Evolutionary conservation across 306 rosid species (phyloP), one percentile per base, ranked within the genome.

Genomic region (Pyrus bretschneideri): DNA sequence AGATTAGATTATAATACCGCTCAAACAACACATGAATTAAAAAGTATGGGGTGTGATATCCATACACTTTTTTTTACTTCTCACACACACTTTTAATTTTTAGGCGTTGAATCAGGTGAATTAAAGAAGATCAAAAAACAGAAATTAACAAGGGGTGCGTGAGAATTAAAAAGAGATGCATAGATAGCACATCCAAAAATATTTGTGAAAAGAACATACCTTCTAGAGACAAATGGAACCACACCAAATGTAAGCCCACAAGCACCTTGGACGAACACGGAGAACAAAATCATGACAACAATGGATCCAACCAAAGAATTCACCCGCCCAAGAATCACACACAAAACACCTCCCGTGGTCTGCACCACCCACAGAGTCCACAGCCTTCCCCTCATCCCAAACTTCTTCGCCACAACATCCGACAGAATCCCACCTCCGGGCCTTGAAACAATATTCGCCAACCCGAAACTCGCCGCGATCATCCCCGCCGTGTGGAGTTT

Each of bases 221-320:
- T 91, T 76, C 95, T 82, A 13, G 98, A 94, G 80, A 94, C 95
- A 69, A 91, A 94, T 8, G 97, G 97, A 73, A 94, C 97, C 15
- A 94, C 88, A 17, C 98, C 98, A 81, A 91, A 91, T 15, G 98
- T 94, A 72, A 94, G 93, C 10, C 97, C 98, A 82, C 97, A 91
- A 2, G 98, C 93, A 57, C 96, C 97, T 85, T 90, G 95, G 51
- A 86, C 90, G 67, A 94, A 90, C 23, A 91, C 11, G 55, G 96
- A 94, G 83, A 94, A 94, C 8, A 84, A 31, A 12, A 94, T 10
- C 97, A 94, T 86, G n/a, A 94, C 89, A 52, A 61, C 31, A n/a
- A 94, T 71, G 0, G 98, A 94, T 2, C 65, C 84, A 70, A 80
- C 60, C 4, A 94, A 73, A 23, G 91, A 84, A 6, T 80, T 79